Evolutionary conservation across 306 rosid genomes (phyloP).

Genomic region (Inga leiocalycina): DNA sequence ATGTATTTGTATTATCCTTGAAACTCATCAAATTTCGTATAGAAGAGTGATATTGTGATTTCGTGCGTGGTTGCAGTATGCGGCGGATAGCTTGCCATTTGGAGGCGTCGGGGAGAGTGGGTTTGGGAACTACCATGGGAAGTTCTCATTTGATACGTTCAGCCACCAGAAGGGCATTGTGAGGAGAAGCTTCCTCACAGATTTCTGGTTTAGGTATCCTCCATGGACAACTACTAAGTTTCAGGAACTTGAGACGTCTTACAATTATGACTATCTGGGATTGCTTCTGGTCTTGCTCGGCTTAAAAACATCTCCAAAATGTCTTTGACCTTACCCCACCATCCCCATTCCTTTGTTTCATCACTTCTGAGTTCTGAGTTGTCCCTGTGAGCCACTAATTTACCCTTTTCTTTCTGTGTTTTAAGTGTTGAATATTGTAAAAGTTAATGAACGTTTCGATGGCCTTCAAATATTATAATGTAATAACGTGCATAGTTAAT

Average conservation of each 20-base stretch:
- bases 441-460: neutral
- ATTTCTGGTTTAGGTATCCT: conserved; percentile 81
- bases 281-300: conserved; percentile 59
- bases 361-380: neutral
- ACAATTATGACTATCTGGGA: conserved; percentile 60
- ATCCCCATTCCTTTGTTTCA: neutral
- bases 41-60: neutral
- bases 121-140: conserved; percentile 76
- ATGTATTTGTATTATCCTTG: neutral
- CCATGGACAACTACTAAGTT: conserved; percentile 73
- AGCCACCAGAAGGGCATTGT: conserved; percentile 64
- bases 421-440: neutral
- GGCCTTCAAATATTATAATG: neutral
- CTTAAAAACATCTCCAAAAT: conserved; percentile 16
- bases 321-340: neutral
- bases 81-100: conserved; percentile 70
- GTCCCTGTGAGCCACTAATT: neutral
- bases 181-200: conserved; percentile 63
- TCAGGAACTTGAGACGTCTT: conserved; percentile 54
- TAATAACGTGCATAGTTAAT: neutral
- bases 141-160: conserved; percentile 81
- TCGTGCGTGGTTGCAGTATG: conserved; percentile 51
- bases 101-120: conserved; percentile 92
- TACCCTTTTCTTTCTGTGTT: neutral
- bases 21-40: neutral